phyloP scores from a whole-genome alignment of 2,329 filamentous ascomycete genomes.

The Neodidymelliopsis sp. region DNA sequence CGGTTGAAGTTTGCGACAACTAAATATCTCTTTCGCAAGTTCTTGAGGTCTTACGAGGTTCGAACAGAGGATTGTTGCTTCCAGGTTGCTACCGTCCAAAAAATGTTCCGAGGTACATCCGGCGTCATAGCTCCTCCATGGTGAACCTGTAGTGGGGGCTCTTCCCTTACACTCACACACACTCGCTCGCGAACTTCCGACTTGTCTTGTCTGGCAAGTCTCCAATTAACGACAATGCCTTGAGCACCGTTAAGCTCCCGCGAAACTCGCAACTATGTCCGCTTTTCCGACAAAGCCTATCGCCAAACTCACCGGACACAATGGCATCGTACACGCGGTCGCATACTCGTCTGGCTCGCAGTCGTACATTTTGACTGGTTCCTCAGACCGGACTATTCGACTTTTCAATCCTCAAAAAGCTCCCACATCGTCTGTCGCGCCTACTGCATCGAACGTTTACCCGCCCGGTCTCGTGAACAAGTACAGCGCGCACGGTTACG shows the following conservation, averaged over 20 bases:
- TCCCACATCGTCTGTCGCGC: slow-evolving; percentile 45
- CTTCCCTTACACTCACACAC: slow-evolving; percentile 8
- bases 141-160: slow-evolving; percentile 12
- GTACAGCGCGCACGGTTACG: slow-evolving; percentile 90
- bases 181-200: neutral
- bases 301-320: slow-evolving; percentile 52
- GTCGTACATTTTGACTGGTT: slow-evolving; percentile 77
- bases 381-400: slow-evolving; percentile 82
- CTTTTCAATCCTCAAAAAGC: slow-evolving; percentile 79
- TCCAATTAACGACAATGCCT: slow-evolving; percentile 26
- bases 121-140: slow-evolving; percentile 28
- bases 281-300: slow-evolving; percentile 52
- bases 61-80: neutral
- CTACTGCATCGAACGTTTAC: slow-evolving; percentile 32
- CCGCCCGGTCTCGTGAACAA: slow-evolving; percentile 74
- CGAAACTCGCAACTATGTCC: slow-evolving; percentile 37
- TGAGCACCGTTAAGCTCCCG: slow-evolving; percentile 18
- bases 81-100: slow-evolving; percentile 25
- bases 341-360: slow-evolving; percentile 58
- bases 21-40: neutral
- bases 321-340: slow-evolving; percentile 58
- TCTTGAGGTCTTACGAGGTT: neutral
- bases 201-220: neutral
- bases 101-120: slow-evolving; percentile 28
- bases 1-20: neutral